Evolutionary conservation across 2,329 filamentous ascomycete species (phyloP).

Genomic region (Colletotrichum sp.): DNA sequence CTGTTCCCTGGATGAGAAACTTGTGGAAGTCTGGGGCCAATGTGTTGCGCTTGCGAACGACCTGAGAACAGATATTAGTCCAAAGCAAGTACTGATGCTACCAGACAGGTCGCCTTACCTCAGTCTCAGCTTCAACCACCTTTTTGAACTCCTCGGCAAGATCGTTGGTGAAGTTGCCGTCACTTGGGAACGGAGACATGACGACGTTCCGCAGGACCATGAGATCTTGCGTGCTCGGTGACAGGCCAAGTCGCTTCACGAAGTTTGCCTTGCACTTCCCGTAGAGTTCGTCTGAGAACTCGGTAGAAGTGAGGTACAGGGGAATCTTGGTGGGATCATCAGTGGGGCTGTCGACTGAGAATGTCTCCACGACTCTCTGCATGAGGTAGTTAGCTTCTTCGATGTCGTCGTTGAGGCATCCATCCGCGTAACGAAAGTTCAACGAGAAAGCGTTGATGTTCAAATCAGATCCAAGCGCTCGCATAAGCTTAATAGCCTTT

Average conservation of each 20-base stretch:
- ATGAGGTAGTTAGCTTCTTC: conserved; percentile 56
- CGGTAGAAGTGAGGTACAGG: conserved; percentile 49
- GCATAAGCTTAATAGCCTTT: conserved; percentile 42
- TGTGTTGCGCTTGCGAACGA: conserved; percentile 40
- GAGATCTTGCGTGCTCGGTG: conserved; percentile 36
- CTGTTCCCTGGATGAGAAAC: conserved; percentile 42
- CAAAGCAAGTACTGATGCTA: background rate
- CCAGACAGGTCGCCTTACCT: background rate
- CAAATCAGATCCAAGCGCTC: conserved; percentile 47
- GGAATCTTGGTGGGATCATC: conserved; percentile 45
- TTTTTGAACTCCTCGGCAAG: conserved; percentile 37
- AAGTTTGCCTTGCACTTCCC: conserved; percentile 44
- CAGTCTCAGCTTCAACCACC: conserved; percentile 31
- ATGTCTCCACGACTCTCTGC: conserved; percentile 43
- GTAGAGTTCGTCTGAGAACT: conserved; percentile 44
- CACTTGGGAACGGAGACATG: conserved; percentile 50
- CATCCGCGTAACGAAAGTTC: conserved; percentile 46
- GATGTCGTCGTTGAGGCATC: conserved; percentile 44
- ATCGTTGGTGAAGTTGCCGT: conserved; percentile 41
- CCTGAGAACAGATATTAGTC: background rate
- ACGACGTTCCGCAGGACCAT: conserved; percentile 53
- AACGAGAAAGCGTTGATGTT: conserved; percentile 51
- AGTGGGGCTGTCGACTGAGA: conserved; percentile 45
- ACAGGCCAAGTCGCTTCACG: conserved; percentile 43
- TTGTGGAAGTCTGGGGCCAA: conserved; percentile 35